Evolutionary conservation across 1,284 basidiomycete genomes (phyloP), one percentile per base, ranked within the genome.

Genomic region (Waitea zeae): DNA sequence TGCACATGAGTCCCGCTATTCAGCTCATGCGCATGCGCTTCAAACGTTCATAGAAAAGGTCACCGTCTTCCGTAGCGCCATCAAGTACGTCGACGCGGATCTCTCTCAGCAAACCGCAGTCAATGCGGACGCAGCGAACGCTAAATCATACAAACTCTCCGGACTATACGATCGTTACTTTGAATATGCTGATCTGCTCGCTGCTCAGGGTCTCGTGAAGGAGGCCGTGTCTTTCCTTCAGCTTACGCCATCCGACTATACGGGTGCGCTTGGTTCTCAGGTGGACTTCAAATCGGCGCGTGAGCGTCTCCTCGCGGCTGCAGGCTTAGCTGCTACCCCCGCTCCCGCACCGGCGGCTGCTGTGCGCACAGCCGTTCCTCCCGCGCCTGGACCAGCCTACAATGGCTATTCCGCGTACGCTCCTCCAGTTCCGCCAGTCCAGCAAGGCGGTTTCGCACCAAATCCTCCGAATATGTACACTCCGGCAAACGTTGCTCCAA

Each of bases 11-110:
- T 80, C 82, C 2, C 62, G 63, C 7, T 96, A 92, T 53, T 77
- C 87, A 5, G 79, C 83, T 0, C 90, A 93, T 47, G 88, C 82
- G 0, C 69, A 78, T 33, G 89, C 92, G 1, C 59, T 98, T 20
- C 90, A 97, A 55, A 81, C 81, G 0, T 93, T 98, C 58, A 73
- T 97, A 49, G 93, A 98, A 57, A 98, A 98, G 59, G 89, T 97
- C 29, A 79, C 87, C 1, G 77, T 95, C 28, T 98, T 98, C 71
- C 78, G 86, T 41, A 69, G 73, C 37, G 93, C 93, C 0, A 86
- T 87, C 36, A 71, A 70, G 26, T 98, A 96, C 53, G 66, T 75
- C 41, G 93, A 98, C 51, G 56, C 63, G 20, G 90, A 95, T 44
- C 62, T 97, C 24, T n/a, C n/a, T n/a, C 45, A 46, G 4, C 46